A percentile compares a stretch with the other conserved stretches of the same genome.
These are phyloP conservation scores for Phycomyces nitens DNA, from an alignment of 192 early-diverging fungal genomes.

Conservation along the genomic window DNA sequence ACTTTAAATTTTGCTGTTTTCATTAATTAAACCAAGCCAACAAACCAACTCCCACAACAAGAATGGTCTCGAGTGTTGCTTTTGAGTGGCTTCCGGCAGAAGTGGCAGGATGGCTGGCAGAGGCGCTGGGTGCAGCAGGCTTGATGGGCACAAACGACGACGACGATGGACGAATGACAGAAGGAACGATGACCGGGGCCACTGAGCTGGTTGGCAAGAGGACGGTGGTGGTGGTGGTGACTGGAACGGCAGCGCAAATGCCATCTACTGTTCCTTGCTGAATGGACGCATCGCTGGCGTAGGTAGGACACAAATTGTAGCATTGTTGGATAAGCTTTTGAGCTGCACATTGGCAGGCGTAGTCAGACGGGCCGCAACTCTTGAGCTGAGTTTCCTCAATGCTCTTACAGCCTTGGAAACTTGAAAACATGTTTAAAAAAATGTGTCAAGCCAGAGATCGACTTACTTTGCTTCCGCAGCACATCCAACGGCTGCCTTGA, in stretches of 20 bases:
- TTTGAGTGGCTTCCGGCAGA: too few relatives aligned
- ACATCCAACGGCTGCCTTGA: slow-evolving; percentile 16
- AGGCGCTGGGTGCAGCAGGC: neutral
- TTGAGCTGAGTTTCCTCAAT: slow-evolving; percentile 15
- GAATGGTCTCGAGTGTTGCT: too few relatives aligned
- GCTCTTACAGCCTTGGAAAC: slow-evolving; percentile 28
- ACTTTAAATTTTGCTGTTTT: too few relatives aligned
- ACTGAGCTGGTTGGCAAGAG: neutral
- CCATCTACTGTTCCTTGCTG: slow-evolving; percentile 15
- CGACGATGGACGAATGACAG: neutral
- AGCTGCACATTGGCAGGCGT: slow-evolving; percentile 30
- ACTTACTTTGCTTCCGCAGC: slow-evolving; percentile 30
- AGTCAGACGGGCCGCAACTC: slow-evolving; percentile 23
- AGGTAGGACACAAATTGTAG: slow-evolving; percentile 26
- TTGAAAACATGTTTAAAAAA: slow-evolving; percentile 4
- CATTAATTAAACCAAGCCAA: too few relatives aligned
- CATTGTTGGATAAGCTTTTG: slow-evolving; percentile 29
- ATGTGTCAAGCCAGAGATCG: neutral
- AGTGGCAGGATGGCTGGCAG: too few relatives aligned
- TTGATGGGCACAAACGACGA: neutral
- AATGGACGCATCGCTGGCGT: slow-evolving; percentile 14
- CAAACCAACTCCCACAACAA: too few relatives aligned
- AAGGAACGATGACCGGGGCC: neutral
- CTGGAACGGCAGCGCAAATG: slow-evolving; percentile 22
- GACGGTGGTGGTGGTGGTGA: neutral